Evolutionary conservation across 495 filamentous ascomycete genomes (phyloP).

Genomic region (Aspergillus funiculosus): DNA sequence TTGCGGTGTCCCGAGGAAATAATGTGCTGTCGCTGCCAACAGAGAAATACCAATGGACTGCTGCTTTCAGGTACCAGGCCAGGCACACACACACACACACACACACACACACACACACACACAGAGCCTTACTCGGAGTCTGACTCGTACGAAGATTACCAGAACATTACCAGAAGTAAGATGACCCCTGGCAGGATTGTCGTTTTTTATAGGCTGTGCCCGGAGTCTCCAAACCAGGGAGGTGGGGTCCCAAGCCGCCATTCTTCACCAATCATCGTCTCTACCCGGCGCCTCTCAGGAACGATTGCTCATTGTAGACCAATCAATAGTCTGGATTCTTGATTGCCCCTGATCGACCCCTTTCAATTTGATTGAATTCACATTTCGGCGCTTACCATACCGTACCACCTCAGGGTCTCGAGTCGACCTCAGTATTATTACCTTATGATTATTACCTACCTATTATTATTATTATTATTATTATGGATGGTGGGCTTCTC

Average conservation of each 20-base stretch:
- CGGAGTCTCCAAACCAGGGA: too few relatives aligned
- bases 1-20: not conserved
- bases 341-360: conserved; percentile 17
- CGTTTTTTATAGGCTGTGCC: too few relatives aligned
- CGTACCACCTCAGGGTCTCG: conserved; percentile 1
- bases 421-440: too few relatives aligned
- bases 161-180: too few relatives aligned
- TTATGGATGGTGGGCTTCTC: not conserved
- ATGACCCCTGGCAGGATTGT: too few relatives aligned
- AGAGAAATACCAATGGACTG: not conserved
- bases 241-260: conserved; percentile 4
- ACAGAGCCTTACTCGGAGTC: not conserved
- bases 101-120: not conserved
- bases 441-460: too few relatives aligned
- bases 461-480: conserved; percentile 16
- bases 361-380: conserved; percentile 16
- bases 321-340: not conserved
- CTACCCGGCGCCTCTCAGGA: conserved; percentile 10
- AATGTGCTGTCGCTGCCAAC: conserved; percentile 3
- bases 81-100: not conserved
- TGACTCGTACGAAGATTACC: too few relatives aligned
- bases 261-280: conserved; percentile 10
- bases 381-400: conserved; percentile 6
- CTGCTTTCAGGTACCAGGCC: conserved; percentile 7
- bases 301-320: conserved; percentile 6